A percentile compares a stretch with the other conserved stretches of the same genome.
phyloP scores from a whole-genome alignment of 108 stramenopile genomes.

The Nitzschia sp. region DNA sequence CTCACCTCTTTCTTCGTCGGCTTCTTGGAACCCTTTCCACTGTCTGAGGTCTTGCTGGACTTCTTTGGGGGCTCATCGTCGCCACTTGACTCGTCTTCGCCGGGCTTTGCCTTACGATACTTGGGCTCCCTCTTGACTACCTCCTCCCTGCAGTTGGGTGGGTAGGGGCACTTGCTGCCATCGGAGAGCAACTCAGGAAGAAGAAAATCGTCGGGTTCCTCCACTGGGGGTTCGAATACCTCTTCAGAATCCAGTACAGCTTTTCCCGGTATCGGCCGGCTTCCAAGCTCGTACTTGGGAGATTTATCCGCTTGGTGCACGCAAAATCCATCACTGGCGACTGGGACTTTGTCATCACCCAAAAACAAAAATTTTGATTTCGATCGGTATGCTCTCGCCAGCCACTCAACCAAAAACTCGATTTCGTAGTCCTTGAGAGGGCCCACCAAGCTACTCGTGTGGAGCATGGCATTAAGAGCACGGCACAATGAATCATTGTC shows the following conservation, averaged over 20 bases:
- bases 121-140: not conserved
- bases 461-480: constrained; percentile 70
- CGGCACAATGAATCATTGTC: constrained; percentile 59
- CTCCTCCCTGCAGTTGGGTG: not conserved
- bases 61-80: not conserved
- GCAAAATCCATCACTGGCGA: constrained; percentile 52
- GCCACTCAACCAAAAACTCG: constrained; percentile 74
- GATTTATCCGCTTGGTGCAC: constrained; percentile 56
- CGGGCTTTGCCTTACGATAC: not conserved
- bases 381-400: constrained; percentile 79
- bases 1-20: not conserved
- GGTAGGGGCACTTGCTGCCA: not conserved
- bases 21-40: not conserved
- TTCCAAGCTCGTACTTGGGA: constrained; percentile 74
- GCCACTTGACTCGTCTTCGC: not conserved
- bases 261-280: constrained; percentile 68
- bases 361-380: constrained; percentile 71
- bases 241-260: constrained; percentile 20
- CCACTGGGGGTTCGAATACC: constrained; percentile 54
- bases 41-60: not conserved
- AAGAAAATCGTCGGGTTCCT: constrained; percentile 80
- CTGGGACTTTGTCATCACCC: constrained; percentile 74
- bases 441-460: constrained; percentile 78
- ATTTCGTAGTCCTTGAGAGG: constrained; percentile 72
- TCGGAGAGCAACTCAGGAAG: constrained; percentile 21